A percentile compares a stretch with the other conserved stretches of the same genome.
phyloP scores from a whole-genome alignment of 2,329 filamentous ascomycete species.

The Colletotrichum liriopes region DNA sequence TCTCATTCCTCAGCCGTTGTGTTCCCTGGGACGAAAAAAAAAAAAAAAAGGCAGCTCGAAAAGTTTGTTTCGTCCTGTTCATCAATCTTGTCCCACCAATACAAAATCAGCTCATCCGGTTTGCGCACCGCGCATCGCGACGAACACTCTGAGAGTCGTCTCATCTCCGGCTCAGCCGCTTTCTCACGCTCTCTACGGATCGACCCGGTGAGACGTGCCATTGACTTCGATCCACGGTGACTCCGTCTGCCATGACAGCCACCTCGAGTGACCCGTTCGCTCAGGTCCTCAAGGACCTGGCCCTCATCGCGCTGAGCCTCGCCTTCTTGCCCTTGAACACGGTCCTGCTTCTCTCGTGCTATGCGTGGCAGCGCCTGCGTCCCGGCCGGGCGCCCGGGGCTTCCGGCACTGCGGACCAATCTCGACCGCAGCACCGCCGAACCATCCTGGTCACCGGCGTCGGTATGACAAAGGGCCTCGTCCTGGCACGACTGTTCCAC shows the following conservation, averaged over 20 bases:
- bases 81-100: slow-evolving; percentile 5
- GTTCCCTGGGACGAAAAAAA: slow-evolving; percentile 24
- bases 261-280: slow-evolving; percentile 18
- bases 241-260: slow-evolving; percentile 28
- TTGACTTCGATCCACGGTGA: too few relatives aligned
- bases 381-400: neutral
- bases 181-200: neutral
- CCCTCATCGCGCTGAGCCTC: slow-evolving; percentile 38
- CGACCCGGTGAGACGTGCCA: neutral
- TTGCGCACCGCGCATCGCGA: neutral
- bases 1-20: slow-evolving; percentile 25
- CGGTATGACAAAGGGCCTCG: slow-evolving; percentile 80
- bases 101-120: neutral
- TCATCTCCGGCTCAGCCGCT: slow-evolving; percentile 34
- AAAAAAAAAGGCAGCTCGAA: slow-evolving; percentile 19
- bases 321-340: slow-evolving; percentile 34
- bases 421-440: slow-evolving; percentile 13
- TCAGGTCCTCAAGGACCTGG: slow-evolving; percentile 38
- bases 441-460: slow-evolving; percentile 80
- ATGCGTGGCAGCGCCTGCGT: slow-evolving; percentile 30
- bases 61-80: slow-evolving; percentile 20
- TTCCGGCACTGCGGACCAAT: neutral
- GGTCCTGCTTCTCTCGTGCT: slow-evolving; percentile 13
- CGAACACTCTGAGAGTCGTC: neutral
- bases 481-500: slow-evolving; percentile 76